Percentiles rank a stretch among this genome's conserved stretches.
Conservation (phyloP, 352 stramenopile genomes). For the Phytophthora idaei region DNA sequence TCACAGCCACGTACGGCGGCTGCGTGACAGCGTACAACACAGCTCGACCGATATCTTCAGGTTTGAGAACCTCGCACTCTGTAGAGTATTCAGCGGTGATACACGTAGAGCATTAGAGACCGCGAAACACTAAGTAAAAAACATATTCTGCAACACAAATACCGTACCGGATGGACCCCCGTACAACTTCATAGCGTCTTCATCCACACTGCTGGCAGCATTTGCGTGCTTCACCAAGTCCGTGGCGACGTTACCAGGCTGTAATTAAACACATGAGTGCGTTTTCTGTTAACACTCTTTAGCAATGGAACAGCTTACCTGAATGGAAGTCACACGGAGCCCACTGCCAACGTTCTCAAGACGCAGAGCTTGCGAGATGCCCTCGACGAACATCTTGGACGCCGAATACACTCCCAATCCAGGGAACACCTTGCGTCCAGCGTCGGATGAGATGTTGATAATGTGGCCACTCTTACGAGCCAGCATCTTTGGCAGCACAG, state of each 20-base stretch:
- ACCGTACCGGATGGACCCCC: constrained; percentile 51
- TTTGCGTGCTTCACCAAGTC: constrained; percentile 89
- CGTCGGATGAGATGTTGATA: constrained; percentile 89
- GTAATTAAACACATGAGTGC: constrained; percentile 10
- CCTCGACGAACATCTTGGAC: constrained; percentile 94
- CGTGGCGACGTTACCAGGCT: constrained; percentile 92
- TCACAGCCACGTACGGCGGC: constrained; percentile 87
- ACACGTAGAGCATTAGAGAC: constrained; percentile 24
- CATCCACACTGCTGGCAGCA: constrained; percentile 65
- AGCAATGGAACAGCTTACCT: constrained; percentile 21
- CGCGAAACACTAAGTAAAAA: constrained; percentile 19
- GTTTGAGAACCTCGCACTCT: constrained; percentile 82
- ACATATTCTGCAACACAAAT: constrained; percentile 6
- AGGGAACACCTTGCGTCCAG: constrained; percentile 80
- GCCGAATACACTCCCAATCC: constrained; percentile 90
- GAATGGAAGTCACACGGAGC: constrained; percentile 90
- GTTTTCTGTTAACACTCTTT: not conserved
- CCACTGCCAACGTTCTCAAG: constrained; percentile 88
- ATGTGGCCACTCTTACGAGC: constrained; percentile 80
- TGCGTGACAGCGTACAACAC: constrained; percentile 90
- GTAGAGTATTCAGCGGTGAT: constrained; percentile 23
- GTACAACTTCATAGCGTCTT: constrained; percentile 81
- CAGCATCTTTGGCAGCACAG: constrained; percentile 76
- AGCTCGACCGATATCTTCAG: constrained; percentile 83
- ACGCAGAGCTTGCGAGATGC: constrained; percentile 82